Base-by-base conservation (phyloP, 108 stramenopile species). In the Schizochytrium sp. region DNA sequence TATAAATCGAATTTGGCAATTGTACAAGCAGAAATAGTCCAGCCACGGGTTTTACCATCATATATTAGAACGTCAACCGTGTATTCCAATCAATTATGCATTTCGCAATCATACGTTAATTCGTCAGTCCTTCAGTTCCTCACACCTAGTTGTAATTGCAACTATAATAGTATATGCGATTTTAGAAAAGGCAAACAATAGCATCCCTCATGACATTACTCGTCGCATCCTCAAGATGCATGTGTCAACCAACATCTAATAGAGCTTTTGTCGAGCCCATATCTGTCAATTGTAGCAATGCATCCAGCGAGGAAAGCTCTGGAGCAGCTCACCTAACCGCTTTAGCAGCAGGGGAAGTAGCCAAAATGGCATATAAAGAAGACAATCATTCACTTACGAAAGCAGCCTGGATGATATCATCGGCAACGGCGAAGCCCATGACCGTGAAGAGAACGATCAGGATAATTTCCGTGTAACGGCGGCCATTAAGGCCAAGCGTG, bases 401-500 rank as follows among this genome's bases (percentile, higher is more conserved):
- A 40, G 76, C 76, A 10, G 53, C 38, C 50, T 55, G 53, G 53
- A 83, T 55, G 28, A 83, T 83, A 53, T 49, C n/a, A 28, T 83
- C 53, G 55, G 76, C 47, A 47, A 69, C 64, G 64, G 76, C 76
- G 76, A 83, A 83, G 53, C 50, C 76, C 28, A 83, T 47, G 50
- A 83, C 50, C 28, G 76, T 83, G 3, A 83, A 83, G 76, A 83
- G 40, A 38, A 83, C 28, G 45, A 83, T 50, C 8, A 83, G 76
- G 53, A 17, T 38, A 38, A 83, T 49, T 53, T 55, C 38, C 10
- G 15, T 10, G 76, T 83, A 83, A n/a, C 76, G 49, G 13, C 76
- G 47, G 50, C 50, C 47, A 40, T 83, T 83, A 17, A 83, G 76
- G 10, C 76, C 76, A 53, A 69, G 64, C 64, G 64, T 69, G 64